These are phyloP conservation scores for Cercospora sp. DNA, from an alignment of 2,329 filamentous ascomycete species.

Conservation along the genomic window DNA sequence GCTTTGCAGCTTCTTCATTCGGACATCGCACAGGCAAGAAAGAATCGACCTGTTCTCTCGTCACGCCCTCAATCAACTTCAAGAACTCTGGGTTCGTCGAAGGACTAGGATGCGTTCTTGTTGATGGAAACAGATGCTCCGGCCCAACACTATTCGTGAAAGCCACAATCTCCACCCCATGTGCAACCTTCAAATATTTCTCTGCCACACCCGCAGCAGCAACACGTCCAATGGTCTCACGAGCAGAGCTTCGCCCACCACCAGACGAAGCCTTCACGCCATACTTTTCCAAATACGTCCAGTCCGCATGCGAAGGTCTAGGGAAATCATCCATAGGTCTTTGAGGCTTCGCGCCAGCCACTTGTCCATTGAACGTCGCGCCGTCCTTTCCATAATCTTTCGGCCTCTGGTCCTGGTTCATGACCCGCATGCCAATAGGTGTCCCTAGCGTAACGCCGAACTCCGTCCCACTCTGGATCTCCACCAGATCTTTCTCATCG, in stretches of 20 bases:
- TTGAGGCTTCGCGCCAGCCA: conserved; percentile 3
- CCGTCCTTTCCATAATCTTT: conserved; percentile 75
- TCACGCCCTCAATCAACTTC: conserved; percentile 68
- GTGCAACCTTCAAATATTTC: conserved; percentile 79
- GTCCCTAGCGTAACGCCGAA: conserved; percentile 87
- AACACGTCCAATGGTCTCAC: conserved; percentile 89
- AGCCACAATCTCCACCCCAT: conserved; percentile 87
- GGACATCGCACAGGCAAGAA: conserved; percentile 89
- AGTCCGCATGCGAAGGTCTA: conserved; percentile 89
- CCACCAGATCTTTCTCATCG: conserved; percentile 86
- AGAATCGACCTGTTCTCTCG: conserved; percentile 74
- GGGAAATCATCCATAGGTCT: conserved; percentile 90
- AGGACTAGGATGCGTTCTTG: conserved; percentile 64
- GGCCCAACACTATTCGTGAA: conserved; percentile 84
- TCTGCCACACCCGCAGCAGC: conserved; percentile 90
- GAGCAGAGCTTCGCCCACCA: conserved; percentile 85
- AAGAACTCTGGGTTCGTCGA: conserved; percentile 79
- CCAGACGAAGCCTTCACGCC: conserved; percentile 88
- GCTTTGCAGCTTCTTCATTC: conserved; percentile 59
- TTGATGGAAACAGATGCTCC: conserved; percentile 73
- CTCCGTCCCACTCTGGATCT: conserved; percentile 91
- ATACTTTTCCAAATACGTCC: conserved; percentile 97
- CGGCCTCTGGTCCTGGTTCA: conserved; percentile 90
- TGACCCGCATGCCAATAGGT: conserved; percentile 81
- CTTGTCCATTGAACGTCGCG: conserved; percentile 24